A percentile compares a stretch with the other conserved stretches of the same genome.
Evolutionary conservation across 2,329 filamentous ascomycete genomes (phyloP).

Genomic region (Exophiala bonariae): DNA sequence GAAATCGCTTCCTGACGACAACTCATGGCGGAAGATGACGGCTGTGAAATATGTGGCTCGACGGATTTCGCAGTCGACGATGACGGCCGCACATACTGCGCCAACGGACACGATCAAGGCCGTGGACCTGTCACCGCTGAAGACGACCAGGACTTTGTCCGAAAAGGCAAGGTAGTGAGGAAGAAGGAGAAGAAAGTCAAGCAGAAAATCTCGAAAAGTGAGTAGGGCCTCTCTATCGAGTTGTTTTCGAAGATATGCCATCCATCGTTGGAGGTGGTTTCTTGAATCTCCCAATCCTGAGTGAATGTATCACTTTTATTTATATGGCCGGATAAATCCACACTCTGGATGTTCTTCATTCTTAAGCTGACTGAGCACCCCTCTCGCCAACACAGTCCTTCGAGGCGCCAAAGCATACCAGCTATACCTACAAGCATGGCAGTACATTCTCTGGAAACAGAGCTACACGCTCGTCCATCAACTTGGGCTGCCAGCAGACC

Average conservation of each 20-base stretch:
- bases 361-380: too few relatives aligned
- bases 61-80: constrained; percentile 22
- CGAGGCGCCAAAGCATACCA: constrained; percentile 69
- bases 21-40: constrained; percentile 6
- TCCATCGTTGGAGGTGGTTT: too few relatives aligned
- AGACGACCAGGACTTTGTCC: constrained; percentile 25
- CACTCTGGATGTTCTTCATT: too few relatives aligned
- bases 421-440: constrained; percentile 80
- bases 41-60: constrained; percentile 23
- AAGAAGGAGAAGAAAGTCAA: constrained; percentile 56
- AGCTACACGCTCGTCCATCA: constrained; percentile 68
- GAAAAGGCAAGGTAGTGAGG: constrained; percentile 56
- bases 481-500: constrained; percentile 66
- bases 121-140: constrained; percentile 15
- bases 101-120: constrained; percentile 26
- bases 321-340: too few relatives aligned
- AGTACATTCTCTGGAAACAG: constrained; percentile 82
- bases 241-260: too few relatives aligned
- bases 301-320: too few relatives aligned
- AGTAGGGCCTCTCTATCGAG: constrained; percentile 19
- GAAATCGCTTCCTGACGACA: too few relatives aligned
- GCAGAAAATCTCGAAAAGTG: constrained; percentile 53
- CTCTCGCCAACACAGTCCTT: too few relatives aligned
- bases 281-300: too few relatives aligned
- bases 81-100: constrained; percentile 22